Base-by-base conservation (phyloP, 768 basidiomycete species). In the Amanita pallidorosea region DNA sequence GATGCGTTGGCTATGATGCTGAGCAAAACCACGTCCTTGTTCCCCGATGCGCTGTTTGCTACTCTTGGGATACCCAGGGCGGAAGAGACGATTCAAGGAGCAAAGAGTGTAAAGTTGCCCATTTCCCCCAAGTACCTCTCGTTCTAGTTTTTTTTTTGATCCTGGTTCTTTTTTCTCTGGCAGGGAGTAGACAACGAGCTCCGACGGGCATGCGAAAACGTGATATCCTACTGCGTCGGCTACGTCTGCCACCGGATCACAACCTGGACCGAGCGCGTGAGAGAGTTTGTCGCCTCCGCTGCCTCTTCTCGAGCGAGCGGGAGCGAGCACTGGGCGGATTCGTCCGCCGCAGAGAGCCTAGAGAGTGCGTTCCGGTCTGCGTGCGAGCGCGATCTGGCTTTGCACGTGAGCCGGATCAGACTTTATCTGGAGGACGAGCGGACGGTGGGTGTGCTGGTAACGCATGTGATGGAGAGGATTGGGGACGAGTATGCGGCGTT, bases 201-300 rank as follows among this genome's bases (percentile, higher is more conserved):
- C 25, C 88, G 91, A 60, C 71, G 72, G 15, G 84, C 82, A 0
- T 98, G 94, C 67, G 91, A 95, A 68, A 79, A 81, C 36, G 75
- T 91, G 34, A 95, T 98, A 52, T 65, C 72, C 3, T 65, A 76
- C 12, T 83, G 82, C 54, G 73, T 81, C 7, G 67, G 71, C 35
- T 63, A 71, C 0, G 73, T 88, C 22, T 80, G 80, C 37, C 68
- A 70, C 3, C 76, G 85, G 0, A 63, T 93, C 15, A 77, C 71
- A 29, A 60, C 69, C 17, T 94, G 89, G 81, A 67, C 81, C 1
- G 75, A 79, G 23, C 71, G 72, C 38, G 74, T 79, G 40, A 65
- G 59, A 11, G 56, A 58, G 11, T 52, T 50, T 15, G 45, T 45
- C 7, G 17, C 18, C 18, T 53, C 53, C 6, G 27, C 27, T 45